Conservation (phyloP, 208 protist genomes). For the Naegleria gruberi region DNA sequence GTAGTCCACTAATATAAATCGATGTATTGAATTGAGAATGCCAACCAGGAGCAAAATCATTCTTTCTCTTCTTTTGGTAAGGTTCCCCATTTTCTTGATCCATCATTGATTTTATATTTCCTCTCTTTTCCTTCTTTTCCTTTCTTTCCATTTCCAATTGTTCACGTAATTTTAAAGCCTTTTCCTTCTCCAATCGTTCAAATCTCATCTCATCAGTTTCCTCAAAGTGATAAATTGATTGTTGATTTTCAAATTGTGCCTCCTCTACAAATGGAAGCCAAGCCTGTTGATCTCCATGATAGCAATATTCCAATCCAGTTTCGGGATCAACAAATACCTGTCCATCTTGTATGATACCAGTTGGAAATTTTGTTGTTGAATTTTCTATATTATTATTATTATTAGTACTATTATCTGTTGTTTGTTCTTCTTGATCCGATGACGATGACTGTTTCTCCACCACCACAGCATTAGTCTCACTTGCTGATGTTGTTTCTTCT, state of each 20-base stretch:
- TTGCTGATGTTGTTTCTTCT: too few species aligned
- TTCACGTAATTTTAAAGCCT: background rate
- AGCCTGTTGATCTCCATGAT: background rate
- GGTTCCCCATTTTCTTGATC: too few species aligned
- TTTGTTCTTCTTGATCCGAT: too few species aligned
- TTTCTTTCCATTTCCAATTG: background rate
- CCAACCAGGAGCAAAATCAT: background rate
- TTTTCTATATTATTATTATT: too few species aligned
- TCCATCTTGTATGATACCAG: background rate
- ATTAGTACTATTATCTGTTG: too few species aligned
- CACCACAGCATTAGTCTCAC: too few species aligned
- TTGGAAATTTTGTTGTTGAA: background rate
- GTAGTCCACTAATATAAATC: background rate
- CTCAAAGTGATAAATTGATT: background rate
- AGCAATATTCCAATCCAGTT: background rate
- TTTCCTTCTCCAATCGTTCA: background rate
- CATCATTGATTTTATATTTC: background rate
- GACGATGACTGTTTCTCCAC: too few species aligned
- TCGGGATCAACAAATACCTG: background rate
- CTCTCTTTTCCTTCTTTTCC: background rate
- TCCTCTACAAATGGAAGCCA: background rate
- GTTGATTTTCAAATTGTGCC: background rate
- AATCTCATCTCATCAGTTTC: background rate
- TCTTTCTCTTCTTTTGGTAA: background rate
- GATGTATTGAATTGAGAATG: background rate